These are phyloP conservation scores for Torulaspora franciscae DNA, from an alignment of 805 yeast species.

Conservation along the genomic window DNA sequence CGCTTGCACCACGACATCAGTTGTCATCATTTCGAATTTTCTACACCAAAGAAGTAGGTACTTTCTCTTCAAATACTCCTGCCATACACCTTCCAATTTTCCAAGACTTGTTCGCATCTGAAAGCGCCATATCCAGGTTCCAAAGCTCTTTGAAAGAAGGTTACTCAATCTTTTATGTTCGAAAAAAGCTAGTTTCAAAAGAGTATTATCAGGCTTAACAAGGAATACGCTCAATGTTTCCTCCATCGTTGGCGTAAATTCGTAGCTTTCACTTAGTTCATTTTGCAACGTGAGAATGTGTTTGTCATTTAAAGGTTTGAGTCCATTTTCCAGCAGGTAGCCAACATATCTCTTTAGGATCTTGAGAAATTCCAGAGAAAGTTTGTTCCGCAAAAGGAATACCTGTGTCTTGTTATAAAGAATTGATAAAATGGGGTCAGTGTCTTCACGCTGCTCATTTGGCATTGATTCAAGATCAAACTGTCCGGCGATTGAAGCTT, in stretches of 20 bases:
- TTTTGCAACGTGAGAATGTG: constrained; percentile 20
- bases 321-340: constrained; percentile 16
- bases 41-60: constrained; percentile 13
- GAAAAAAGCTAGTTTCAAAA: constrained; percentile 23
- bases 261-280: constrained; percentile 21
- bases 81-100: constrained; percentile 17
- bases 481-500: background rate
- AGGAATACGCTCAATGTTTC: constrained; percentile 20
- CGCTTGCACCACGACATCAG: constrained; percentile 12
- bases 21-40: constrained; percentile 4
- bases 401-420: constrained; percentile 28
- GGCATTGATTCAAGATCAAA: no score
- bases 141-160: constrained; percentile 11
- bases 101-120: constrained; percentile 12
- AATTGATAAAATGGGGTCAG: constrained; percentile 12
- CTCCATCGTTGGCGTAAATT: constrained; percentile 18
- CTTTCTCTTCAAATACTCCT: constrained; percentile 13
- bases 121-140: constrained; percentile 18
- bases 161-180: constrained; percentile 14
- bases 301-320: constrained; percentile 23
- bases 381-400: constrained; percentile 21
- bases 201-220: constrained; percentile 24
- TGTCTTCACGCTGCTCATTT: background rate
- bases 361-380: constrained; percentile 28
- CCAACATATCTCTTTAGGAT: constrained; percentile 23